Evolutionary conservation across 306 rosid genomes (phyloP), one percentile per base, ranked within the genome.

Genomic region (Cucurbita pepo): DNA sequence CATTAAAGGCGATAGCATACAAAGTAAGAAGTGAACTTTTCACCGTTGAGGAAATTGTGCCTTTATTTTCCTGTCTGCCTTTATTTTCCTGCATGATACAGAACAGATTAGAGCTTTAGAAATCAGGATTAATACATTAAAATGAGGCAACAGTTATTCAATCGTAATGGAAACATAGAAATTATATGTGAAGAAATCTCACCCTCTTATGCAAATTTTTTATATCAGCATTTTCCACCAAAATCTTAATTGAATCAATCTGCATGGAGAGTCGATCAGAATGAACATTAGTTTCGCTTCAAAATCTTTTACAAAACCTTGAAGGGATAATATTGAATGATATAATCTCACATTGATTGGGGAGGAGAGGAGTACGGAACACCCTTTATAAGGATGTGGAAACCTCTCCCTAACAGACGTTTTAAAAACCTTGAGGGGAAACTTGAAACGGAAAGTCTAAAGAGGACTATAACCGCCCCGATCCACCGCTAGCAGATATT

Each of bases 11-110:
- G 8, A 44, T 44, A 67, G 53, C 38, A 67, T 67, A 41, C 12
- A 44, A 21, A 47, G 54, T 50, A 25, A 70, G 59, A 70, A 50
- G 40, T 36, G 38, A 45, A 45, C 55, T 38, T 11, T 13, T 72
- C 54, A 72, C 76, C 76, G 43, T 73, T 18, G 56, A 56, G 53
- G 76, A 73, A 73, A 73, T 56, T 21, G 13, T 56, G 52, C 65
- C 67, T 56, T 73, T 56, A 16, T 72, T 21, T 10, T 55, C 55
- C 76, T 73, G 76, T 21, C 21, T 56, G 52, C 65, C 67, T 56
- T 73, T 56, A 16, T 72, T 21, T 10, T 55, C 55, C 76, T 73
- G 76, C 7, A 56, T 4, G 14, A 72, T 11, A 7, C 13, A 47
- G 6, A 41, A 56, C 2, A 56, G 44, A 22, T 41, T 7, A 73